Base-by-base conservation (phyloP, 768 basidiomycete species). In the Mycena maculata region DNA sequence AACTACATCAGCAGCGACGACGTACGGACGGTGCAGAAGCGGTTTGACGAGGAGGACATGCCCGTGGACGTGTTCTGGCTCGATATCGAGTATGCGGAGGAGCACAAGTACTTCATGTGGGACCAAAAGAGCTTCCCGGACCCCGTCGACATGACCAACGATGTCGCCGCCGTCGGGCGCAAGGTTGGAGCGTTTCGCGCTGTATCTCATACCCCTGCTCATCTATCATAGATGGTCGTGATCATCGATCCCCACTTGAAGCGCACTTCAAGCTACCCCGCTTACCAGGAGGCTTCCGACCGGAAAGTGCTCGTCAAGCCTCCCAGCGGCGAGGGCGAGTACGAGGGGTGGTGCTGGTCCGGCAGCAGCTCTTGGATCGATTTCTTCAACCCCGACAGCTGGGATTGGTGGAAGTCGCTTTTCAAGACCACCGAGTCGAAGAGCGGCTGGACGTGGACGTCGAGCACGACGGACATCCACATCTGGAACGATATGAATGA, bases 401-500 rank as follows among this genome's bases (percentile, higher is more conserved):
- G 95, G 95, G 86, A 88, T 38, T 95, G 95, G 90, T 99, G 96
- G 96, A 90, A 84, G 65, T 83, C 84, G 6, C 83, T 97, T 64
- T 99, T 98, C 84, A 91, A 91, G 78, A 83, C 83, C 11, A 78
- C 83, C 67, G 78, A 81, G 52, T 79, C 82, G 33, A 81, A 78
- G 73, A 83, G 83, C 65, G 86, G 84, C n/a, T 94, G 90, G 87
- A 82, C 88, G 9, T 94, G 94, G 92, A 87, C 83, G 0, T 80
- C 93, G 68, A 93, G 96, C 71, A 95, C 94, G 2, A 88, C 90
- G 31, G 87, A 89, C 71, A 86, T 98, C 16, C 91, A 91, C 76
- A 95, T 99, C 71, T 99, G 98, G 98, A 99, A 99, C 76, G 98
- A 99, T 75, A 99, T 99, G 98, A 98, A 98, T 71, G 98, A 99